These are phyloP conservation scores for Clitoria ternatea DNA, from an alignment of 306 rosid species.

Conservation along the genomic window DNA sequence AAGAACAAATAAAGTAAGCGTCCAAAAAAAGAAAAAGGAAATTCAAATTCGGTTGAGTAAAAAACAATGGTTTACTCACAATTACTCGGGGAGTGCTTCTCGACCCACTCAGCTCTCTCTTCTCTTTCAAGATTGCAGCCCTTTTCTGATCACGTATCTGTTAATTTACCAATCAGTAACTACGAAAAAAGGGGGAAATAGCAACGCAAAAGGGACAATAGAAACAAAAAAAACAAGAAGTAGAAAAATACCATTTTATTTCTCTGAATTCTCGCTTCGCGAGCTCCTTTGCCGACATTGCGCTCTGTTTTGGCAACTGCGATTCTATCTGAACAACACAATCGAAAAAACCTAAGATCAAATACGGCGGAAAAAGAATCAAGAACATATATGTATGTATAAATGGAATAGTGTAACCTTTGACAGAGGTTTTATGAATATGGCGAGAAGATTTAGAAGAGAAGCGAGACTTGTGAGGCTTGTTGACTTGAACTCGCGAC, in stretches of 20 bases:
- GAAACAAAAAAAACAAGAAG: neutral
- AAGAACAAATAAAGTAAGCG: neutral
- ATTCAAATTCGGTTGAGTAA: neutral
- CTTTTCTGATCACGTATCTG: slow-evolving; percentile 72
- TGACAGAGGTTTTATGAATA: slow-evolving; percentile 55
- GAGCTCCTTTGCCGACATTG: slow-evolving; percentile 61
- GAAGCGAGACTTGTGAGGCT: slow-evolving; percentile 74
- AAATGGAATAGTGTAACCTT: slow-evolving; percentile 31
- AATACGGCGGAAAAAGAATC: neutral
- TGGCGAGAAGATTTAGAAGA: slow-evolving; percentile 71
- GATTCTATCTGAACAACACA: slow-evolving; percentile 45
- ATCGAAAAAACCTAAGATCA: neutral
- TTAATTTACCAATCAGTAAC: slow-evolving; percentile 1
- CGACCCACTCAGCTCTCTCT: slow-evolving; percentile 74
- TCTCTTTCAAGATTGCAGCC: slow-evolving; percentile 75
- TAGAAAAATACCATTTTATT: slow-evolving; percentile 57
- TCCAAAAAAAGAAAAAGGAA: neutral
- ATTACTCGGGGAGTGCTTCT: slow-evolving; percentile 81
- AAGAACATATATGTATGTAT: neutral
- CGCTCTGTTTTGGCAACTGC: slow-evolving; percentile 44
- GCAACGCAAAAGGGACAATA: neutral
- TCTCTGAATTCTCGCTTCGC: slow-evolving; percentile 75
- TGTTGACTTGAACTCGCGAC: slow-evolving; percentile 58
- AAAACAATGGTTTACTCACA: slow-evolving; percentile 41
- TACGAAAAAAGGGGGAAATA: neutral